Base-by-base conservation (phyloP, 176 grass and related monocot species). In the Aegilops tauschii region DNA sequence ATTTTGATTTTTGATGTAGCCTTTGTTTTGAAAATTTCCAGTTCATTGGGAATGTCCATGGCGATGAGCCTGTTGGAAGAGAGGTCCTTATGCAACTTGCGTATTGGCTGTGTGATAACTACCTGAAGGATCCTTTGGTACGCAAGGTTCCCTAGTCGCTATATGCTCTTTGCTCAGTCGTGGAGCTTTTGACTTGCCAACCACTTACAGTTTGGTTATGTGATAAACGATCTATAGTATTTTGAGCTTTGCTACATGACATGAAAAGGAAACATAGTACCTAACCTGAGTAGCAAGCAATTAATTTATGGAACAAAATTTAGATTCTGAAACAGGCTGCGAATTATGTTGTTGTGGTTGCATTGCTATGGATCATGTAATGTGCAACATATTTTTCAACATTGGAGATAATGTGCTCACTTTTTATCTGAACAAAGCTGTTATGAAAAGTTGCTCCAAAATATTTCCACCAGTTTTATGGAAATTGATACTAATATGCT, bases 41-140 rank as follows among this genome's bases (percentile, higher is more conserved):
- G 96, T 98, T 89, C 87, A 93, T 98, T 65, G 96, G 96, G 78
- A 98, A 98, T 81, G 93, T 98, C 65, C 96, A 98, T 87, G 96
- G 96, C 21, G 93, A 98, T 63, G 93, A 98, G 82, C 96, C 96
- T 78, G 91, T 98, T 90, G 96, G 96, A 61, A 92, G 96, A 78
- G 96, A 98, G 86, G 84, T 98, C 75, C 92, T 98, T 85, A 86
- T 98, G 70, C 88, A 67, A 88, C 91, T 98, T 87, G 96, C 90
- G 20, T 94, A 95, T 89, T 98, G 93, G 91, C 49, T 98, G 35
- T 98, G 96, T 86, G 87, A 95, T 88, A 95, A 94, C 78, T 98
- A 98, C 84, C 62, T 82, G 82, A 92, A 92, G 73, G 90, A 98
- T 86, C 76, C 93, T 9, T 79, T 94, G 91, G 96, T 95, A 95